Evolutionary conservation across 768 basidiomycete species (phyloP).

Genomic region (Tephrocybe sp.): DNA sequence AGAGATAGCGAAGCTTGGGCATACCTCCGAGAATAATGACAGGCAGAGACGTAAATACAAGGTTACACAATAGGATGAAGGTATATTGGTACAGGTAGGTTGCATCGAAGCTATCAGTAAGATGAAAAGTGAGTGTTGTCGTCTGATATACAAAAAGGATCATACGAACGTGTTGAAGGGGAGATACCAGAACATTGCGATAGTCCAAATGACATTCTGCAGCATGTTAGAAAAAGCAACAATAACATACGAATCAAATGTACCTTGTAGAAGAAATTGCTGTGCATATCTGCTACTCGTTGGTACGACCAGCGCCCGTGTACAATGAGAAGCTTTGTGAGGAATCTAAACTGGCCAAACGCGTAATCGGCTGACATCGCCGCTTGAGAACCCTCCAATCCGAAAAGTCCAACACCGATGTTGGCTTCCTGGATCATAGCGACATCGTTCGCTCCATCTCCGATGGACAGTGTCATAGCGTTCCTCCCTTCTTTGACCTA

Average conservation of each 20-base stretch:
- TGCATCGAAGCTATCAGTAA: conserved; percentile 71
- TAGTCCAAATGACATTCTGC: conserved; percentile 89
- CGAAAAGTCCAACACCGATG: conserved; percentile 90
- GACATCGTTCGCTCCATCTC: conserved; percentile 97
- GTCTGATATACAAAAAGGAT: conserved; percentile 2
- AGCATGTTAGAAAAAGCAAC: neutral
- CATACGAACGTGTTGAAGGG: conserved; percentile 74
- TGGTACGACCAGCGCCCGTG: conserved; percentile 98
- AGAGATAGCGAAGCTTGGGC: conserved; percentile 16
- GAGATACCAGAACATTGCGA: conserved; percentile 92
- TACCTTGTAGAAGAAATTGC: conserved; percentile 98
- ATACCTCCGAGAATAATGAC: conserved; percentile 87
- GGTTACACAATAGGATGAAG: conserved; percentile 87
- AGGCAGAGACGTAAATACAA: conserved; percentile 91
- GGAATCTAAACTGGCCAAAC: conserved; percentile 93
- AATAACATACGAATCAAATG: conserved; percentile 14
- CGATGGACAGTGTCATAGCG: conserved; percentile 96
- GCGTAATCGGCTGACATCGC: conserved; percentile 99
- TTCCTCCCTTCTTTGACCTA: conserved; percentile 94
- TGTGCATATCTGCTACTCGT: conserved; percentile 94
- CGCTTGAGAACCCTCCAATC: conserved; percentile 94
- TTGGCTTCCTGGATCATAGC: conserved; percentile 99
- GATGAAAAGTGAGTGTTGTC: conserved; percentile 14
- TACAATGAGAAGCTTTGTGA: conserved; percentile 87
- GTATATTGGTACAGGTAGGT: conserved; percentile 96